Percentiles rank a stretch among this genome's conserved stretches.
These are phyloP conservation scores for Sutorius australiensis DNA, from an alignment of 768 basidiomycete species.

Conservation along the genomic window DNA sequence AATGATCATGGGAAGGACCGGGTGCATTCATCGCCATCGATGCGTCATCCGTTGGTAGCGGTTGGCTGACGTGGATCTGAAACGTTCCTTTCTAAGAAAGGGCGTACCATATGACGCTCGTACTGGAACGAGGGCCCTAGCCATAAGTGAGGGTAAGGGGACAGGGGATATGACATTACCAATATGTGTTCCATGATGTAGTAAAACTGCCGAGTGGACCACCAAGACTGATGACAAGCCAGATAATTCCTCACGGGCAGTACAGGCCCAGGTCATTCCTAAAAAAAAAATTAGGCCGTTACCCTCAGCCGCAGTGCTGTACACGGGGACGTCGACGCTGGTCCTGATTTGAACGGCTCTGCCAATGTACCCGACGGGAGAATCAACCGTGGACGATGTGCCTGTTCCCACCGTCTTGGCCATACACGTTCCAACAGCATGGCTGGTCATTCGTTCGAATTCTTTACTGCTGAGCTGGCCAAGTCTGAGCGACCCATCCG, in stretches of 20 bases:
- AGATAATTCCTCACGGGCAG: neutral
- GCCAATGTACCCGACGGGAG: neutral
- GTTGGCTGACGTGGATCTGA: neutral
- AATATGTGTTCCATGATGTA: neutral
- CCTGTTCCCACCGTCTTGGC: conserved; percentile 1
- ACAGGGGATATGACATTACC: neutral
- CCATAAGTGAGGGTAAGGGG: neutral
- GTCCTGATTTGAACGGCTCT: conserved; percentile 1
- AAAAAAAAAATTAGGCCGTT: neutral
- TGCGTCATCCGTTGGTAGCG: neutral
- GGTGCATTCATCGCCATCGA: no score
- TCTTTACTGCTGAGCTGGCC: neutral
- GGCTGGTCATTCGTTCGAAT: neutral
- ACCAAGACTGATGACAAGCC: neutral
- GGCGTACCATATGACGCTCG: neutral
- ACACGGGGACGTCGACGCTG: neutral
- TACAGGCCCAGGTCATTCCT: neutral
- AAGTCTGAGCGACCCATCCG: neutral
- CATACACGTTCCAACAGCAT: conserved; percentile 12
- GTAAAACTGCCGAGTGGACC: neutral
- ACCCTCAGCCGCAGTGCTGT: conserved; percentile 1
- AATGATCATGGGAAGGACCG: neutral
- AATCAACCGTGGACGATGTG: neutral
- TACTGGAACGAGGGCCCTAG: neutral
- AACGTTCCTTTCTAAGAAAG: neutral